Evolutionary conservation across 495 filamentous ascomycete species (phyloP).

Genomic region (Chaetomidium leptoderma): DNA sequence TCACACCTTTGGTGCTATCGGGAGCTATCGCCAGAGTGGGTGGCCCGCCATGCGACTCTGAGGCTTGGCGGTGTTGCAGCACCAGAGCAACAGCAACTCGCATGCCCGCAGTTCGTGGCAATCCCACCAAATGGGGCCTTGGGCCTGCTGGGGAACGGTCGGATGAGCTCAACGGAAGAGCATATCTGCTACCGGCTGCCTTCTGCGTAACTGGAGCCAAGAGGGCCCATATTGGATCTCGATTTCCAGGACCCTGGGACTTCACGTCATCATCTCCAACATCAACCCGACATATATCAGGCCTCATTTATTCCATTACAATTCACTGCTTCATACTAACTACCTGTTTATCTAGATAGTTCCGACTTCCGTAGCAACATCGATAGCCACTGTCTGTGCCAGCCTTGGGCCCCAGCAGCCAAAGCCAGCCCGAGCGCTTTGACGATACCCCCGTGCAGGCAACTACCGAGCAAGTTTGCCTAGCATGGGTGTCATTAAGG

Average conservation of each 20-base stretch:
- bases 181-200: background rate
- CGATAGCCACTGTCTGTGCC: background rate
- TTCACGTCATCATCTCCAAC: constrained; percentile 4
- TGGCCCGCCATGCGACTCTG: background rate
- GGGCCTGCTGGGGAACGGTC: background rate
- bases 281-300: background rate
- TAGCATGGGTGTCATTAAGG: constrained; percentile 52
- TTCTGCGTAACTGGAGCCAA: background rate
- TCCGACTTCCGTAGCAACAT: background rate
- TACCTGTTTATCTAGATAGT: background rate
- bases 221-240: background rate
- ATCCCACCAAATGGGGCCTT: background rate
- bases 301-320: background rate
- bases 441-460: constrained; percentile 5
- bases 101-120: background rate
- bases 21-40: constrained; percentile 17
- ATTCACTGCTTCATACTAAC: background rate
- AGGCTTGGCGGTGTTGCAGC: constrained; percentile 3
- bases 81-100: background rate
- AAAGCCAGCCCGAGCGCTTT: constrained; percentile 3
- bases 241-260: background rate
- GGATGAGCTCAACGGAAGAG: background rate
- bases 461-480: constrained; percentile 37
- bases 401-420: constrained; percentile 3
- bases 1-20: constrained; percentile 18